Conservation (phyloP, 1,284 basidiomycete species). For the Ceratobasidium sp. region DNA sequence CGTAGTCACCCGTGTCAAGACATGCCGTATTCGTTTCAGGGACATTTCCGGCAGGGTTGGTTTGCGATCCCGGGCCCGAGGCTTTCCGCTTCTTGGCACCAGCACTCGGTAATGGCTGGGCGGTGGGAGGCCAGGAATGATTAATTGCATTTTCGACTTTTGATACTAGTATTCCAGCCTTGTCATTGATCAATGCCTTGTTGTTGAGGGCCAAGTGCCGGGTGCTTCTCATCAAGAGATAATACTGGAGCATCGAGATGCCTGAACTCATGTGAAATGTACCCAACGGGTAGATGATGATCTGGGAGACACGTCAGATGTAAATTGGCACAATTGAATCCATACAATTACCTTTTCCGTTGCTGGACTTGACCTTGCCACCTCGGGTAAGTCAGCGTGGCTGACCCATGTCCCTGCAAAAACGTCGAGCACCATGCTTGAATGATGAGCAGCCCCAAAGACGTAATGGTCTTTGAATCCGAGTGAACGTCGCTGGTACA, state of each 20-base stretch:
- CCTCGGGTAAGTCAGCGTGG: not conserved
- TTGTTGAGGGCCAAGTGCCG: not conserved
- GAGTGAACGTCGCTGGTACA: conserved; percentile 13
- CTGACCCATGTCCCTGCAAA: conserved; percentile 2
- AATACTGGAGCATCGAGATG: not conserved
- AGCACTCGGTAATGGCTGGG: not conserved
- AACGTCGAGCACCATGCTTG: not conserved
- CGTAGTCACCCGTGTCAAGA: not conserved
- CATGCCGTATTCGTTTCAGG: no score
- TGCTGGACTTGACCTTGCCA: no score
- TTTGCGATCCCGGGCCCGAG: not conserved
- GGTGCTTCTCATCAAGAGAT: not conserved
- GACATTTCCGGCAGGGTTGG: not conserved
- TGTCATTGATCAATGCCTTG: no score
- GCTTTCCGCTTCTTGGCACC: not conserved
- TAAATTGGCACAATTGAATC: no score
- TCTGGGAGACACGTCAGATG: not conserved
- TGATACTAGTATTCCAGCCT: not conserved
- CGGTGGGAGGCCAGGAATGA: not conserved
- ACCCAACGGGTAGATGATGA: not conserved
- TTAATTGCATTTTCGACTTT: no score
- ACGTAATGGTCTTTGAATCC: conserved; percentile 7
- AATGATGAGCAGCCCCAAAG: conserved; percentile 12
- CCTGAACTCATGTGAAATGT: not conserved
- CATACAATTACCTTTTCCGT: not conserved